Conservation (phyloP, 371 early-diverging fungal genomes). For the Haplosporangium sp. region DNA sequence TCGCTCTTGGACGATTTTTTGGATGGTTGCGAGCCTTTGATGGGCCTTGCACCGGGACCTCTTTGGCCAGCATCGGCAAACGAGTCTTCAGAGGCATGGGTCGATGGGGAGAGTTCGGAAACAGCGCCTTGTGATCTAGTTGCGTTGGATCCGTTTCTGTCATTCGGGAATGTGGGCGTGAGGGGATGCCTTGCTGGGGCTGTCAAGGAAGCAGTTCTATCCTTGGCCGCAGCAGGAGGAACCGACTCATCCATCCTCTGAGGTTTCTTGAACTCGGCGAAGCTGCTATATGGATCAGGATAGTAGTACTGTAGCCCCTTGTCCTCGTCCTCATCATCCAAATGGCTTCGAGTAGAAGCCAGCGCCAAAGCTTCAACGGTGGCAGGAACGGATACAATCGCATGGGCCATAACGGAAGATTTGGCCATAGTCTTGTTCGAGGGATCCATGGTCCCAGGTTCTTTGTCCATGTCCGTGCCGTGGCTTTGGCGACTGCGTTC, state of each 20-base stretch:
- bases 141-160: neutral
- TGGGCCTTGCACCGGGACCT: neutral
- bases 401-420: neutral
- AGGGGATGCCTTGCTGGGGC: slow-evolving; percentile 21
- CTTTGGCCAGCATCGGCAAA: neutral
- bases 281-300: slow-evolving; percentile 37
- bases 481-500: slow-evolving; percentile 27
- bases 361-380: slow-evolving; percentile 35
- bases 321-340: slow-evolving; percentile 38
- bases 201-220: neutral
- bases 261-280: slow-evolving; percentile 25
- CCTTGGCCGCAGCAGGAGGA: neutral
- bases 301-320: slow-evolving; percentile 48
- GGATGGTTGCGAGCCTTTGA: slow-evolving; percentile 6
- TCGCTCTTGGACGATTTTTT: slow-evolving; percentile 18
- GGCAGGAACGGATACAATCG: slow-evolving; percentile 10
- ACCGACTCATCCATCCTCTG: neutral
- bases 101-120: neutral
- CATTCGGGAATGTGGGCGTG: slow-evolving; percentile 24
- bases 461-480: slow-evolving; percentile 20
- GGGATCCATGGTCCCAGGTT: neutral
- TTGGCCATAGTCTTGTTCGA: slow-evolving; percentile 11
- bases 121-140: neutral
- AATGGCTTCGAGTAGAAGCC: slow-evolving; percentile 10
- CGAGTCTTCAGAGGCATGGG: neutral